These are phyloP conservation scores for Colletotrichum chlorophyti DNA, from an alignment of 2,329 filamentous ascomycete genomes.

Conservation along the genomic window DNA sequence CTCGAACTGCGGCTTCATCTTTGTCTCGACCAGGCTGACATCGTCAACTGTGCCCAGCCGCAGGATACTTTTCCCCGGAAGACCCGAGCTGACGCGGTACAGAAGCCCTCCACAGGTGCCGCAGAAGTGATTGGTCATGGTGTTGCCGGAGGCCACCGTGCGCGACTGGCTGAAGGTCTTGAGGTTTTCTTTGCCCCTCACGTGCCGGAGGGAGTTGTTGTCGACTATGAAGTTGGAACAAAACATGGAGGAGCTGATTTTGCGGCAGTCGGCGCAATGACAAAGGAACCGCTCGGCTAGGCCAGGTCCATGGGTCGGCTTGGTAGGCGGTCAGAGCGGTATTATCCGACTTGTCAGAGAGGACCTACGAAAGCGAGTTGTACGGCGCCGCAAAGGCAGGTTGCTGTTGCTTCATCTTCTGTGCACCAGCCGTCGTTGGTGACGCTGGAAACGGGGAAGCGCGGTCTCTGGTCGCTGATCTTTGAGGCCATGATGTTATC, in stretches of 20 bases:
- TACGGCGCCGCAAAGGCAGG: conserved; percentile 65
- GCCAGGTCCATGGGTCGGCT: conserved; percentile 53
- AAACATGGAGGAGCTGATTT: conserved; percentile 69
- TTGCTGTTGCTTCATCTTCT: conserved; percentile 58
- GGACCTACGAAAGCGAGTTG: conserved; percentile 58
- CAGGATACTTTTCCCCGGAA: conserved; percentile 54
- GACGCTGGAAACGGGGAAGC: conserved; percentile 34
- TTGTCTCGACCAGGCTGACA: conserved; percentile 62
- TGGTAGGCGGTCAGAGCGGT: not conserved
- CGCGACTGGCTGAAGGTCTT: conserved; percentile 51
- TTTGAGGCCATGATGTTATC: not conserved
- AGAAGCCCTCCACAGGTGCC: conserved; percentile 64
- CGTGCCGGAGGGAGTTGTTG: conserved; percentile 51
- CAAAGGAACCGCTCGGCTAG: conserved; percentile 61
- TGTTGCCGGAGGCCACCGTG: conserved; percentile 52
- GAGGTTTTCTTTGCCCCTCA: conserved; percentile 60
- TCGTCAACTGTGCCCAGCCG: conserved; percentile 69
- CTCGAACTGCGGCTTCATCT: conserved; percentile 60
- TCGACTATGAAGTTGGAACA: conserved; percentile 62
- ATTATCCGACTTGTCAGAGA: not conserved
- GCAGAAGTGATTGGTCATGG: conserved; percentile 70
- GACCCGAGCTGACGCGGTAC: conserved; percentile 56
- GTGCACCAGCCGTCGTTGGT: conserved; percentile 52
- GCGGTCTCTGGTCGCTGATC: conserved; percentile 31
- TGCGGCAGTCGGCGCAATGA: conserved; percentile 67